Evolutionary conservation across 208 protist genomes (phyloP).

Genomic region (Trypanosoma boissoni): DNA sequence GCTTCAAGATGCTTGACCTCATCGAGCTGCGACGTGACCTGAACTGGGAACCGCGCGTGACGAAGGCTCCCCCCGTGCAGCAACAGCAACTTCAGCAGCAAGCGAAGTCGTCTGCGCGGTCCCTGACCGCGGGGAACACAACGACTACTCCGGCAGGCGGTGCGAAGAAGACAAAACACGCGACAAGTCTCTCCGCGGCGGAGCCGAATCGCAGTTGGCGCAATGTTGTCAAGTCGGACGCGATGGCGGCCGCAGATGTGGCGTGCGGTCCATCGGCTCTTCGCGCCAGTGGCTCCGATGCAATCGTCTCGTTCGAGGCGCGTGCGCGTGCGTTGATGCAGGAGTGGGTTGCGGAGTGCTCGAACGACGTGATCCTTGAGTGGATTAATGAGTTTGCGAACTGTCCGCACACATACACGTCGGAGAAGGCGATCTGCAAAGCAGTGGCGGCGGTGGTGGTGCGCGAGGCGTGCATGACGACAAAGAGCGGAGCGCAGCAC

Average conservation of each 20-base stretch:
- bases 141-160: not conserved
- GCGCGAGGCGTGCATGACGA: constrained; percentile 76
- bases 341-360: constrained; percentile 74
- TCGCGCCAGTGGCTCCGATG: constrained; percentile 17
- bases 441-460: constrained; percentile 77
- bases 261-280: not conserved
- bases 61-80: constrained; percentile 10
- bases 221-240: constrained; percentile 22
- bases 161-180: constrained; percentile 14
- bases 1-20: constrained; percentile 87
- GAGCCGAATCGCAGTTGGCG: constrained; percentile 14
- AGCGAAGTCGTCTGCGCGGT: not conserved
- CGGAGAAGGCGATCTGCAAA: constrained; percentile 47
- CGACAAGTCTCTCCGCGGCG: constrained; percentile 1
- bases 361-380: constrained; percentile 75
- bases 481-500: constrained; percentile 72
- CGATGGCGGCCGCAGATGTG: no score
- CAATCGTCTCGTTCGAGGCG: constrained; percentile 61
- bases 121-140: not conserved
- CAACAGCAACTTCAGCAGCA: not conserved
- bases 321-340: constrained; percentile 64
- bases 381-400: constrained; percentile 79
- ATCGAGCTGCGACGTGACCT: constrained; percentile 66
- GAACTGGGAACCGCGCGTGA: constrained; percentile 27
- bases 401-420: constrained; percentile 51